These are phyloP conservation scores for Globisporangium emineosum DNA, from an alignment of 352 stramenopile genomes.

Conservation along the genomic window DNA sequence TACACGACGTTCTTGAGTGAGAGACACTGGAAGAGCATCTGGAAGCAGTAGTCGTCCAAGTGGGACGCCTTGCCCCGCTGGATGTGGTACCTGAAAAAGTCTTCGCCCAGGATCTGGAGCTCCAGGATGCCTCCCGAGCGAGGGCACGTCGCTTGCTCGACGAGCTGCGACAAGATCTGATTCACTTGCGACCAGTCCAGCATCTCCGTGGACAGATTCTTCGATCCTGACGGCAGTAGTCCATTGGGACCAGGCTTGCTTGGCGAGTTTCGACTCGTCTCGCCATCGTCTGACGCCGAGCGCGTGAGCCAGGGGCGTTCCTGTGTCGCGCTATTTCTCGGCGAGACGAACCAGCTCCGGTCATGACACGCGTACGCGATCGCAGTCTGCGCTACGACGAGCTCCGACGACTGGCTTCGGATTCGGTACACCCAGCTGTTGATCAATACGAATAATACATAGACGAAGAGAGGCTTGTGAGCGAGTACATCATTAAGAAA, in stretches of 20 bases:
- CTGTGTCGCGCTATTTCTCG: conserved; percentile 21
- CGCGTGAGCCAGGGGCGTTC: background rate
- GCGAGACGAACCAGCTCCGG: conserved; percentile 58
- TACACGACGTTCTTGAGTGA: conserved; percentile 79
- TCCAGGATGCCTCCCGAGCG: conserved; percentile 30
- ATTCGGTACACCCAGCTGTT: conserved; percentile 61
- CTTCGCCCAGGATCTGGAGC: conserved; percentile 30
- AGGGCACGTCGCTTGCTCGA: conserved; percentile 28
- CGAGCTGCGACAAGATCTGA: conserved; percentile 32
- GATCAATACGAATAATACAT: background rate
- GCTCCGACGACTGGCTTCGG: conserved; percentile 28
- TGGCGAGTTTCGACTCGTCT: background rate
- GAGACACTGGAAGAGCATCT: conserved; percentile 79
- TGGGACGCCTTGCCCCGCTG: conserved; percentile 56
- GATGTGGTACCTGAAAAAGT: conserved; percentile 59
- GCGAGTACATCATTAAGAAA: no score
- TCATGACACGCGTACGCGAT: conserved; percentile 42
- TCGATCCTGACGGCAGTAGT: background rate
- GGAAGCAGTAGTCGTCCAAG: conserved; percentile 77
- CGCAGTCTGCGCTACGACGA: conserved; percentile 35
- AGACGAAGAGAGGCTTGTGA: background rate
- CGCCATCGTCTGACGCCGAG: background rate
- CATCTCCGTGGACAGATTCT: background rate
- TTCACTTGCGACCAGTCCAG: conserved; percentile 5
- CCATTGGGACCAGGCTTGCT: background rate